phyloP scores from a whole-genome alignment of 805 yeast genomes.

The Wickerhamomyces bisporus region DNA sequence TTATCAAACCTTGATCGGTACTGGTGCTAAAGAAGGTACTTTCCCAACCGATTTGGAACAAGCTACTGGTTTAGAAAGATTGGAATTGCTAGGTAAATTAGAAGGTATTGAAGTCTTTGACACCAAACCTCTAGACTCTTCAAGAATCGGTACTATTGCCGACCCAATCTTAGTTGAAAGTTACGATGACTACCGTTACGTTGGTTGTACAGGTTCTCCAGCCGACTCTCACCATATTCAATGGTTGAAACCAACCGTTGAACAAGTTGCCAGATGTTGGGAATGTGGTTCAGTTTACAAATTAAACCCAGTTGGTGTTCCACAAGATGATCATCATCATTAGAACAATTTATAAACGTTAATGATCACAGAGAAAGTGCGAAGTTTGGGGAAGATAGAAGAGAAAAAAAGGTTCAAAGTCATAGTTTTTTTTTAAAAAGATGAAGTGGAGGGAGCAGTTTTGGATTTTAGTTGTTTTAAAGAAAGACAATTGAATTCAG shows the following conservation, averaged over 20 bases:
- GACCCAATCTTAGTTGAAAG: conserved; percentile 90
- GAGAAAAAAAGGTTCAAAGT: neutral
- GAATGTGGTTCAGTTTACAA: conserved; percentile 96
- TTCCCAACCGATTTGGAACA: conserved; percentile 94
- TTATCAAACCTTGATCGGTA: conserved; percentile 74
- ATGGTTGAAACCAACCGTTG: conserved; percentile 89
- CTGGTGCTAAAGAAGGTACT: conserved; percentile 80
- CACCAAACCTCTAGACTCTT: conserved; percentile 77
- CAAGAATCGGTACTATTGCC: conserved; percentile 84
- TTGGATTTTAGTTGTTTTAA: neutral
- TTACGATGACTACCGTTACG: conserved; percentile 87
- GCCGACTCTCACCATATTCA: conserved; percentile 85
- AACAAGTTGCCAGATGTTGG: conserved; percentile 92
- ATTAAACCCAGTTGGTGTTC: conserved; percentile 82
- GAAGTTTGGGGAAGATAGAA: neutral
- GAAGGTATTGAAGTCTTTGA: conserved; percentile 96
- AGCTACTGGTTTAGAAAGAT: conserved; percentile 97
- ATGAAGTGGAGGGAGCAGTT: too few species aligned
- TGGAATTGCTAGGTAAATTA: conserved; percentile 87
- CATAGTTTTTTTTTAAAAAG: neutral
- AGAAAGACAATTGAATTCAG: too few species aligned
- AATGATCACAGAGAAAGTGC: too few species aligned
- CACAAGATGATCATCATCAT: conserved; percentile 47
- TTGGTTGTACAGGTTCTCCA: conserved; percentile 96
- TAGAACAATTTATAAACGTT: too few species aligned